A percentile compares a stretch with the other conserved stretches of the same genome.
phyloP scores from a whole-genome alignment of 345 rosid species.

The Hibiscus trionum region DNA sequence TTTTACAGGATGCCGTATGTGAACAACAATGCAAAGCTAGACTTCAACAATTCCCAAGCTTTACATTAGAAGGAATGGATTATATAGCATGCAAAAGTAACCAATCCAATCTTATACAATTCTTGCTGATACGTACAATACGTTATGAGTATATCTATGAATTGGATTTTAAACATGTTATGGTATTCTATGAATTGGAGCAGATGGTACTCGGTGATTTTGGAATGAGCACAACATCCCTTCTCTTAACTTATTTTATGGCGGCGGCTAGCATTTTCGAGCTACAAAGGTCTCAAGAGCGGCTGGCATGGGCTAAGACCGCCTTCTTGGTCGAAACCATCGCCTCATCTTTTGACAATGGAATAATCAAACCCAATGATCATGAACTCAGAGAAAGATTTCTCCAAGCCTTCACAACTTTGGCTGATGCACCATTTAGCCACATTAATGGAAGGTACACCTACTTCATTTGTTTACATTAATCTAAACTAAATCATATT shows the following conservation, averaged over 20 bases:
- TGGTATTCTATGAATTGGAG: not conserved
- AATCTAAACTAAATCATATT: not conserved
- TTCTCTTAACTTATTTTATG: not conserved
- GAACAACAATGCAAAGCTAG: slow-evolving; percentile 74
- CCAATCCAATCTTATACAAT: not conserved
- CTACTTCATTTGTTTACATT: not conserved
- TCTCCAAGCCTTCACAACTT: slow-evolving; percentile 31
- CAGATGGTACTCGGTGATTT: slow-evolving; percentile 23
- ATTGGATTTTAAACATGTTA: too few relatives aligned
- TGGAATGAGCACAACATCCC: not conserved
- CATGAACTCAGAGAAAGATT: slow-evolving; percentile 38
- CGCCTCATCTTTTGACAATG: not conserved
- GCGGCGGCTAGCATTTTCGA: not conserved
- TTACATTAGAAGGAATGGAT: slow-evolving; percentile 64
- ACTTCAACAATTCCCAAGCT: slow-evolving; percentile 78
- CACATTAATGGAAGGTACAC: slow-evolving; percentile 33
- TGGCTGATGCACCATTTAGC: slow-evolving; percentile 13
- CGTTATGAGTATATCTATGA: too few relatives aligned
- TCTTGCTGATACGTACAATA: too few relatives aligned
- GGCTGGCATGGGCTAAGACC: not conserved
- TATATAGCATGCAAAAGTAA: slow-evolving; percentile 49
- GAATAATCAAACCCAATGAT: not conserved
- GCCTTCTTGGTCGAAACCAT: not conserved
- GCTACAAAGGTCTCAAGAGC: not conserved
- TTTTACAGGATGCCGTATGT: slow-evolving; percentile 61